These are phyloP conservation scores for Baudoinia panamericana DNA, from an alignment of 495 filamentous ascomycete genomes.

Conservation along the genomic window DNA sequence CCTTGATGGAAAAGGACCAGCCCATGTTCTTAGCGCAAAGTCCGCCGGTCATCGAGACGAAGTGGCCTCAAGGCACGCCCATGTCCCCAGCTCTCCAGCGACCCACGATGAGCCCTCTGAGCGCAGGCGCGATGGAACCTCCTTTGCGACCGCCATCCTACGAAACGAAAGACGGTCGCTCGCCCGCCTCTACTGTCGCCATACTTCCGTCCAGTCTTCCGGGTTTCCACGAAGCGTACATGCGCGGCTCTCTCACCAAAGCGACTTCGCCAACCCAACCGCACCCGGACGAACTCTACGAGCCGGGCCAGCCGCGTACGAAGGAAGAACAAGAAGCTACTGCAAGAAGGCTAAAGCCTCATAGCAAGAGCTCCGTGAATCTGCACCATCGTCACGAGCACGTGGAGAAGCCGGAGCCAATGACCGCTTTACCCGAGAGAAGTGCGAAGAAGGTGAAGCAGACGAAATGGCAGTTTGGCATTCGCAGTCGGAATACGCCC, in stretches of 20 bases:
- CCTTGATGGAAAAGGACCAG: conserved; percentile 34
- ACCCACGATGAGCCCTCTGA: no score
- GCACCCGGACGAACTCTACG: no score
- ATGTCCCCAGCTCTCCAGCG: no score
- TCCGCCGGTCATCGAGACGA: conserved; percentile 39
- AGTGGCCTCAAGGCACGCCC: no score
- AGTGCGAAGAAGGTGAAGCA: conserved; percentile 40
- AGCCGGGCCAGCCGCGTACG: conserved; percentile 25
- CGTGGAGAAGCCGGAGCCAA: conserved; percentile 52
- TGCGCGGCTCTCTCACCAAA: conserved; percentile 41
- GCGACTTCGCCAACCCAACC: no score
- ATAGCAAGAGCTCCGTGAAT: conserved; percentile 44
- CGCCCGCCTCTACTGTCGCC: conserved; percentile 61
- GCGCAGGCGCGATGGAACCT: no score
- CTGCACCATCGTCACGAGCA: conserved; percentile 44
- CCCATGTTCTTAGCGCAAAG: conserved; percentile 39
- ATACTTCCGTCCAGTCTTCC: conserved; percentile 83
- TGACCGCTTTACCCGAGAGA: conserved; percentile 29
- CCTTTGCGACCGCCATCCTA: no score
- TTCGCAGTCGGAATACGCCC: conserved; percentile 81
- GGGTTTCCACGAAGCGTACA: conserved; percentile 75
- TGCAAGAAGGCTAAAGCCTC: conserved; percentile 63
- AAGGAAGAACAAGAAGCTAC: conserved; percentile 59
- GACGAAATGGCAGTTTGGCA: conserved; percentile 95
- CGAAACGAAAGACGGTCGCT: conserved; percentile 20